These are phyloP conservation scores for Vitis amurensis DNA, from an alignment of 164 flowering plant species.

Conservation along the genomic window DNA sequence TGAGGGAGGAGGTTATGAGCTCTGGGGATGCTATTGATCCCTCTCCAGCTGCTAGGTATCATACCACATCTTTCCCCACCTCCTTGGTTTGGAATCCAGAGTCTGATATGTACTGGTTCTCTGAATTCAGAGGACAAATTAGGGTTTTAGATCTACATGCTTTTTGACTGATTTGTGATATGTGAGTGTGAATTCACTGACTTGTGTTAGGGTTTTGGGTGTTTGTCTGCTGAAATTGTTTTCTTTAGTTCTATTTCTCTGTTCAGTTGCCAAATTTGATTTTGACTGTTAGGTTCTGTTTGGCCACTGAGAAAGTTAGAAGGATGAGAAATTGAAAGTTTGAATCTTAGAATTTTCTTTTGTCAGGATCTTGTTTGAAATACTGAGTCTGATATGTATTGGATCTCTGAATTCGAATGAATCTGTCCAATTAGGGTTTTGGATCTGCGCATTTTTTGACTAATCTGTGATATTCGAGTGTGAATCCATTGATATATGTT, in stretches of 20 bases:
- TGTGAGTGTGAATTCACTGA: neutral
- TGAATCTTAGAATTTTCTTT: neutral
- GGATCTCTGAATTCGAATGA: too few species aligned
- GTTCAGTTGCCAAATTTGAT: too few species aligned
- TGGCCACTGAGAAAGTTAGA: too few species aligned
- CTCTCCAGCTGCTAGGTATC: constrained; percentile 66
- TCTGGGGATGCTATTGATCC: constrained; percentile 50
- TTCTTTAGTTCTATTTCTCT: neutral
- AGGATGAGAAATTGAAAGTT: neutral
- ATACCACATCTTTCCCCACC: neutral
- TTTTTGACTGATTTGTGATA: neutral
- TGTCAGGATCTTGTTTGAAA: too few species aligned
- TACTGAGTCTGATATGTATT: too few species aligned
- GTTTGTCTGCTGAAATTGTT: neutral
- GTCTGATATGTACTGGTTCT: neutral
- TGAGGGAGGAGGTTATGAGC: constrained; percentile 71
- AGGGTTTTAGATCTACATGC: neutral
- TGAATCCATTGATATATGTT: too few species aligned
- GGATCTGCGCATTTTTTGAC: too few species aligned
- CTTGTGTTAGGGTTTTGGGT: constrained; percentile 2
- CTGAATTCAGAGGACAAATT: neutral
- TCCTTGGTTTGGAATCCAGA: constrained; percentile 3
- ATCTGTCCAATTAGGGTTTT: too few species aligned
- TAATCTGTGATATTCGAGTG: too few species aligned
- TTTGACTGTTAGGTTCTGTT: too few species aligned